Evolutionary conservation across 176 grass and related monocot species (phyloP).

Genomic region (Olyra latifolia): DNA sequence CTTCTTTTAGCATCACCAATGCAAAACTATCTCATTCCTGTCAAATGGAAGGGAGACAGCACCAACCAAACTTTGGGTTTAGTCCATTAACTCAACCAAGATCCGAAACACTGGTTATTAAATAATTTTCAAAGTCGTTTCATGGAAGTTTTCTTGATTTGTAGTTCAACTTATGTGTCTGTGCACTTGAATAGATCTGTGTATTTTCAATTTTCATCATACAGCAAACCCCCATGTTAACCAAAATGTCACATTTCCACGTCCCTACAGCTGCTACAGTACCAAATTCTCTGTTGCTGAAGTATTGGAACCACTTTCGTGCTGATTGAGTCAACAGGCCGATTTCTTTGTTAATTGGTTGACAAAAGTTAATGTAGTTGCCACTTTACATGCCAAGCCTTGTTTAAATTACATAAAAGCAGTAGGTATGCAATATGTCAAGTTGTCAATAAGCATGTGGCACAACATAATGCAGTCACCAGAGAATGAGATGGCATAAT

Average conservation of each 20-base stretch:
- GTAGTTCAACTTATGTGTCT: neutral
- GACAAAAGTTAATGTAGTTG: neutral
- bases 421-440: neutral
- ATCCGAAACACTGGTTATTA: neutral
- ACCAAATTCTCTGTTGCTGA: neutral
- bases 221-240: neutral
- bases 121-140: neutral
- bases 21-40: neutral
- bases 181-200: neutral
- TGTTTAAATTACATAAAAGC: neutral
- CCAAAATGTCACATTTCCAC: neutral
- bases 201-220: neutral
- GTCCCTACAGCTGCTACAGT: neutral
- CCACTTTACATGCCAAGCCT: neutral
- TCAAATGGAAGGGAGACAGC: neutral
- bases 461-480: neutral
- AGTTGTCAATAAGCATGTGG: neutral
- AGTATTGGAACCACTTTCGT: neutral
- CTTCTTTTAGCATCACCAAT: neutral
- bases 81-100: neutral
- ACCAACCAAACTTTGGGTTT: neutral
- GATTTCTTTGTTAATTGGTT: neutral
- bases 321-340: slow-evolving; percentile 3
- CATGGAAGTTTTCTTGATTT: neutral
- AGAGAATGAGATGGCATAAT: slow-evolving; percentile 25